Base-by-base conservation (phyloP, 805 yeast genomes). In the Saccharomycopsis fibuligera region DNA sequence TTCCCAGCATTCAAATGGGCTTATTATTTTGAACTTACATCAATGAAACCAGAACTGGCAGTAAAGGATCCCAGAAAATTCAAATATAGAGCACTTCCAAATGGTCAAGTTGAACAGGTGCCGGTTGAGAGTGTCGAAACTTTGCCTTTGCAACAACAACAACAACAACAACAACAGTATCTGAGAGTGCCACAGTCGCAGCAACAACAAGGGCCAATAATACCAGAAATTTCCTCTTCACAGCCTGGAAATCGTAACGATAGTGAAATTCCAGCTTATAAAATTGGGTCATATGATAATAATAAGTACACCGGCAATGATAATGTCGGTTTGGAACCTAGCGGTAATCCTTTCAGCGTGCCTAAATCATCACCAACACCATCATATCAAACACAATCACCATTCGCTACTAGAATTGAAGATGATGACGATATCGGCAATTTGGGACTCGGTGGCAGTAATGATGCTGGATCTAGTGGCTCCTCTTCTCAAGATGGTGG, bases 61-160 rank as follows among this genome's bases (percentile, higher is more conserved):
- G 27, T 49, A 3, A 41, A 41, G 41, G 53, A 49, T 27, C 53
- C 53, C 22, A 40, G 51, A 36, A 41, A 44, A 29, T 23, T n/a
- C n/a, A n/a, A n/a, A n/a, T n/a, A n/a, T n/a, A n/a, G n/a, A n/a
- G n/a, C n/a, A n/a, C n/a, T n/a, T n/a, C n/a, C n/a, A n/a, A n/a
- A n/a, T n/a, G n/a, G n/a, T n/a, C n/a, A n/a, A n/a, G n/a, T n/a
- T n/a, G n/a, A n/a, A n/a, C n/a, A n/a, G n/a, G n/a, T n/a, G n/a
- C n/a, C n/a, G 16, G 17, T 24, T 8, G 3, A 5, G 14, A 22
- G 22, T 2, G 14, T n/a, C 31, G 31, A 22, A 30, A 30, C 3
- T 29, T 21, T 4, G 27, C 45, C 9, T n/a, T 30, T 5, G 21
- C 37, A 1, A 22, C 37, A 4, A 17, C 17, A 9, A 23, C 22